Base-by-base conservation (phyloP, 805 yeast genomes). In the Zygosaccharomyces kombuchaensis region DNA sequence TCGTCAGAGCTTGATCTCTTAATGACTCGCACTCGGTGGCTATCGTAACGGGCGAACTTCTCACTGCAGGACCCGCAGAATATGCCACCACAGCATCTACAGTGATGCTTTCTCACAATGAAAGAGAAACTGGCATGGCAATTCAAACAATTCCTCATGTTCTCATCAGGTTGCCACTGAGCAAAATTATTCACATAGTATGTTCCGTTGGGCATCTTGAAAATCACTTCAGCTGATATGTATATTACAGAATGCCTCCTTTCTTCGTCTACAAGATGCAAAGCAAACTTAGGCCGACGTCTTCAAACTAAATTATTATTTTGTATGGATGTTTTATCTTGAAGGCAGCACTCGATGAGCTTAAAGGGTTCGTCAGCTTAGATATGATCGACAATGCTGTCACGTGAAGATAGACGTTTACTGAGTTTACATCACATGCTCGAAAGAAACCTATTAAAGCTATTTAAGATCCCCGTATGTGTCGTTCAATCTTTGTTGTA, bases 11-110 rank as follows among this genome's bases (percentile, higher is more conserved):
- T 44, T 16, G 55, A 43, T 36, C 59, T 52, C 17, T 51, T 52
- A 3, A 66, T 57, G 3, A 59, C 56, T 40, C 52, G 55, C 7
- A 66, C 61, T 44, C 53, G 59, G 6, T 42, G 44, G 30, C 34
- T 52, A 41, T 64, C 59, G 43, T 65, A 66, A 21, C 55, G 52
- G 2, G 56, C 55, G 51, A 62, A 65, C 23, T 51, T 47, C 14
- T 50, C 53, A 21, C 59, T 45, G 36, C 70, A 66, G n/a, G 46
- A 35, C 7, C 55, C 76, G 60, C 89, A 82, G 30, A 76, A 81
- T 2, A 82, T 75, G n/a, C 76, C 67, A 1, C 88, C 88, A 63
- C 88, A 82, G 50, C 73, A 73, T 35, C 88, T 69, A 58, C 88
- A 82, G 62, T 82, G 88, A 61, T 82, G 88, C 45, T 80, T 73